Base-by-base conservation (phyloP, 1,139 yeast species). In the Casaregolazyma suthepensis region DNA sequence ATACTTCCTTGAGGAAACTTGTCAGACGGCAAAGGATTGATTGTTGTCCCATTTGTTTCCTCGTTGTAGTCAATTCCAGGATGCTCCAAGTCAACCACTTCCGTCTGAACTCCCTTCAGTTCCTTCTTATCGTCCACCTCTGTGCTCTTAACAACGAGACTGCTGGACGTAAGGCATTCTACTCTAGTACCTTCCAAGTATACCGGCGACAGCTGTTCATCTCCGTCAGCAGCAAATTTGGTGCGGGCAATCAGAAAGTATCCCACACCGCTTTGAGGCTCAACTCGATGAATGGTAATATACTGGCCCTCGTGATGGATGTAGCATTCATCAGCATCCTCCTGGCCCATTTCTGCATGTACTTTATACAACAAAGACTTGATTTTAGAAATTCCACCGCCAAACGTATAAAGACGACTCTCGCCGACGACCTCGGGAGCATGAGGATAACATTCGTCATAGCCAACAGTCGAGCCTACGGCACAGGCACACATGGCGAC, bases 401-500 rank as follows among this genome's bases (percentile, higher is more conserved):
- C 76, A 61, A 75, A 77, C 1, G 82, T 75, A 63, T 93, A 93
- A 10, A 71, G 72, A 59, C 96, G 78, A 1, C 69, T 72, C 66
- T 93, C 99, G 38, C 75, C 71, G n/a, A 93, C 99, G 50, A 93
- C 85, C 66, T 90, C 85, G 48, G 93, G 74, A 44, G 89, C 73
- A 45, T 79, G 75, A 3, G 98, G 97, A 66, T 85, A 93, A 52
- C 93, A 80, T 70, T 93, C 99, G 67, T 93, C 99, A 64, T 82
- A 90, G 17, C 99, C 99, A 71, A 87, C 85, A 0, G 90, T 95
- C 0, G 97, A 86, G 0, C 99, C 99, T 54, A 90, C 86, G 1
- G 97, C 96, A 52, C 96, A 87, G 0, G 96, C 84, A 61, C 98
- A 91, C 69, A 93, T 81, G 0, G 98, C 84, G 3, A 93, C 98